These are phyloP conservation scores for Thalia dealbata DNA, from an alignment of 176 grass and related monocot genomes.

Conservation along the genomic window DNA sequence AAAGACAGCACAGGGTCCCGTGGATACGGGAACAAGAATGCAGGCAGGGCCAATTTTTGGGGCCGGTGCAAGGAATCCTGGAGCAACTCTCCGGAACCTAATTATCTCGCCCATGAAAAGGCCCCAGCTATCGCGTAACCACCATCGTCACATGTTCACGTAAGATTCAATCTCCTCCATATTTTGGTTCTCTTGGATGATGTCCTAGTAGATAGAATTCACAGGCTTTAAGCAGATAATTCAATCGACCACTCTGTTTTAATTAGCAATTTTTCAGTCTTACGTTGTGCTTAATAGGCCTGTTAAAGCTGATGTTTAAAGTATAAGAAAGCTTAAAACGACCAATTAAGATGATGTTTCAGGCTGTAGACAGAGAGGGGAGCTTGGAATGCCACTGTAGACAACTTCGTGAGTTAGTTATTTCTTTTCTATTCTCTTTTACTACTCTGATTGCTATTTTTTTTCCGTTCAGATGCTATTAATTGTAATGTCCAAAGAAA, in stretches of 20 bases:
- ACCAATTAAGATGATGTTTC: not conserved
- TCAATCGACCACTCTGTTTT: too few relatives aligned
- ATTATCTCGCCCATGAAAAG: conserved; percentile 51
- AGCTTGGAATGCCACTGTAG: not conserved
- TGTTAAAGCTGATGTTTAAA: not conserved
- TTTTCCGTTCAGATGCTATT: not conserved
- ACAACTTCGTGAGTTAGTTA: not conserved
- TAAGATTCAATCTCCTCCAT: not conserved
- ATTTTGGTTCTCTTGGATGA: not conserved
- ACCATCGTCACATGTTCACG: conserved; percentile 46
- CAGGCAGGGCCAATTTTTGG: conserved; percentile 2
- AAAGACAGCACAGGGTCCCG: conserved; percentile 26
- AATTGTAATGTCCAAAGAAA: not conserved
- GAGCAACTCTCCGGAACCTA: conserved; percentile 43
- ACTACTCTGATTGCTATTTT: not conserved
- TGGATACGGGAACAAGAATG: conserved; percentile 41
- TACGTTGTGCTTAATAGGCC: not conserved
- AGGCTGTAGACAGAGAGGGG: not conserved
- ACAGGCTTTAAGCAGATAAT: too few relatives aligned
- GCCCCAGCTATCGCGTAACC: conserved; percentile 32
- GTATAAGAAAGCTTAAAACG: not conserved
- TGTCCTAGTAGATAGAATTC: not conserved
- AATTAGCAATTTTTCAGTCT: too few relatives aligned
- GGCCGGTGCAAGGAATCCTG: conserved; percentile 33
- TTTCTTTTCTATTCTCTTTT: not conserved